Conservation (phyloP, 345 rosid species). For the Aquilaria malaccensis region DNA sequence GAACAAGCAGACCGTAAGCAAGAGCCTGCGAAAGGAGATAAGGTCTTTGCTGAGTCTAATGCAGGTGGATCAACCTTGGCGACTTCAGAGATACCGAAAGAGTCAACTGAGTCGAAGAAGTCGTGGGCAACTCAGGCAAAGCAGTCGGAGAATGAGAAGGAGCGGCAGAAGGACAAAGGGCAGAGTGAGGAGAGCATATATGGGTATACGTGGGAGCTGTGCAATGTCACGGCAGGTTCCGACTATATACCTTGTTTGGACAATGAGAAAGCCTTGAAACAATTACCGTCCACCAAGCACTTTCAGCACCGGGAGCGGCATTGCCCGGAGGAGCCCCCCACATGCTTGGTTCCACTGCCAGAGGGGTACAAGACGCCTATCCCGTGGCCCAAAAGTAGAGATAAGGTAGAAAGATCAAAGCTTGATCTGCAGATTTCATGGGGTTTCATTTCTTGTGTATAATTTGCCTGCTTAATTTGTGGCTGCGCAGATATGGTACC, state of each 20-base stretch:
- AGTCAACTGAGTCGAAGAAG: constrained; percentile 66
- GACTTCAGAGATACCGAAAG: constrained; percentile 64
- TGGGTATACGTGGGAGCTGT: constrained; percentile 64
- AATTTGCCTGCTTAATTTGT: constrained; percentile 8
- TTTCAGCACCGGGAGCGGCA: constrained; percentile 93
- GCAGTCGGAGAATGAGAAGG: constrained; percentile 70
- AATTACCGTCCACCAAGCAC: constrained; percentile 47
- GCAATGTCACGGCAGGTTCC: constrained; percentile 67
- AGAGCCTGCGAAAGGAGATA: constrained; percentile 6
- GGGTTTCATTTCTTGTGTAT: not conserved
- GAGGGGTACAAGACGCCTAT: constrained; percentile 63
- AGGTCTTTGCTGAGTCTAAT: constrained; percentile 7
- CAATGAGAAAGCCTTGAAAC: constrained; percentile 59
- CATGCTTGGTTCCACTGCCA: constrained; percentile 65
- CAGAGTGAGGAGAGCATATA: constrained; percentile 18
- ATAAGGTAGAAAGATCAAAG: constrained; percentile 42
- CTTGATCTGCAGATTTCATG: not conserved
- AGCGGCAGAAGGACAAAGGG: constrained; percentile 40
- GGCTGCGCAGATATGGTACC: constrained; percentile 80
- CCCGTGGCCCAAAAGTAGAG: constrained; percentile 81
- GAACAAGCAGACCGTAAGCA: constrained; percentile 14
- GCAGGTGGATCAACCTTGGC: constrained; percentile 19
- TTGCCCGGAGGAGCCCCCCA: constrained; percentile 78
- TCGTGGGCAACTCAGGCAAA: constrained; percentile 67
- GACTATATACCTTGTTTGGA: constrained; percentile 97